A percentile compares a stretch with the other conserved stretches of the same genome.
phyloP scores from a whole-genome alignment of 331 rosid genomes.

The Cydonia oblonga region DNA sequence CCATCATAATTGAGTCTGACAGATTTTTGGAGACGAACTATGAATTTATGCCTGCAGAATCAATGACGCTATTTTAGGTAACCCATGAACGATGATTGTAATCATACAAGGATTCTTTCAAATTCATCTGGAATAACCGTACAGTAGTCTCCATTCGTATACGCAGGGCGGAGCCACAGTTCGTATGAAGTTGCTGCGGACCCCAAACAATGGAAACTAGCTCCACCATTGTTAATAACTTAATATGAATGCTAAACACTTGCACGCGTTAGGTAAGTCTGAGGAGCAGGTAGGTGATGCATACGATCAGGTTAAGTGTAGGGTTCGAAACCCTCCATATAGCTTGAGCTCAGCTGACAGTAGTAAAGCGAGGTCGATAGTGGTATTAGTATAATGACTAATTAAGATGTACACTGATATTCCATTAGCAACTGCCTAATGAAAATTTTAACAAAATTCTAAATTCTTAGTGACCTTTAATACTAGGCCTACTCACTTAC shows the following conservation, averaged over 20 bases:
- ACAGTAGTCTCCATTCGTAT: too few species aligned
- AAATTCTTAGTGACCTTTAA: not conserved
- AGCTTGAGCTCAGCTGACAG: not conserved
- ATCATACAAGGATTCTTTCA: too few species aligned
- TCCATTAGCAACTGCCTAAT: not conserved
- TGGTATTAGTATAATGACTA: not conserved
- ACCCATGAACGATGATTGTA: too few species aligned
- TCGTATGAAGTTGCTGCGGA: not conserved
- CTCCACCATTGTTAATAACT: not conserved
- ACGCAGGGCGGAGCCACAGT: not conserved
- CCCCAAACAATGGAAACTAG: not conserved
- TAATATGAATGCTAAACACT: not conserved
- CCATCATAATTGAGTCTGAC: conserved; percentile 9
- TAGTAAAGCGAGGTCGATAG: not conserved
- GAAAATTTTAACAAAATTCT: not conserved
- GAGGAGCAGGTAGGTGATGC: not conserved
- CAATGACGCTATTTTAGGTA: not conserved
- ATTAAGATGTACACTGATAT: not conserved
- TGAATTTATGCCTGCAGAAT: not conserved
- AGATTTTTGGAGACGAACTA: not conserved
- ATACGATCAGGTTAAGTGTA: not conserved
- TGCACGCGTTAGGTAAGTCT: not conserved
- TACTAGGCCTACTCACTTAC: not conserved
- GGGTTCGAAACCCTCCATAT: not conserved
- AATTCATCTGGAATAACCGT: too few species aligned